phyloP scores from a whole-genome alignment of 768 basidiomycete species.

The Podaxis sp. region DNA sequence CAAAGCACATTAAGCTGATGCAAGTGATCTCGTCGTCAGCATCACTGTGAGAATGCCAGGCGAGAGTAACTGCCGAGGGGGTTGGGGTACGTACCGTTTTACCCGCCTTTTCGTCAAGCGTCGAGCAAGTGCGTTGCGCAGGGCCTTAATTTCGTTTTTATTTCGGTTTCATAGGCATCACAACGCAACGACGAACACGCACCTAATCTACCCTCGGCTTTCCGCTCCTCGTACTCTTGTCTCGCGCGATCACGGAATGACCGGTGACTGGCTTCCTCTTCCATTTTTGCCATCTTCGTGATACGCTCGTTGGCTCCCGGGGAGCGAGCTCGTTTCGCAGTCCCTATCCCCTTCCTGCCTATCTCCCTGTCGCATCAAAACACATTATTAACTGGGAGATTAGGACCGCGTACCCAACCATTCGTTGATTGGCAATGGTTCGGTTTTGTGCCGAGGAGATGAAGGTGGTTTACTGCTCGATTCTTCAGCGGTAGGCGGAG shows the following conservation, averaged over 20 bases:
- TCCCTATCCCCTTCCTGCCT: slow-evolving; percentile 81
- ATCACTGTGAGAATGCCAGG: neutral
- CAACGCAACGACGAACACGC: slow-evolving; percentile 14
- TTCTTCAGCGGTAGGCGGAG: slow-evolving; percentile 7
- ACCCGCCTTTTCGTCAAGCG: slow-evolving; percentile 71
- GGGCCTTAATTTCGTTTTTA: slow-evolving; percentile 29
- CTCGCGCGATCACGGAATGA: slow-evolving; percentile 68
- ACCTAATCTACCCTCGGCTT: slow-evolving; percentile 65
- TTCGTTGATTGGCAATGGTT: slow-evolving; percentile 73
- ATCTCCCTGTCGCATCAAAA: slow-evolving; percentile 8
- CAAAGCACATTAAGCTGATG: slow-evolving; percentile 77
- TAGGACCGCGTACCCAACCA: slow-evolving; percentile 63
- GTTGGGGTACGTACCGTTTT: slow-evolving; percentile 45
- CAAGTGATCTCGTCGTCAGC: neutral
- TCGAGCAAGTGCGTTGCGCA: slow-evolving; percentile 70
- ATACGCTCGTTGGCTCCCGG: slow-evolving; percentile 59
- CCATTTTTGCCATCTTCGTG: slow-evolving; percentile 77
- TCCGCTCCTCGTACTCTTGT: slow-evolving; percentile 71
- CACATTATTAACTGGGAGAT: neutral
- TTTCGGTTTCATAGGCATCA: slow-evolving; percentile 3
- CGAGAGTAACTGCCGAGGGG: neutral
- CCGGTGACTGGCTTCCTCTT: slow-evolving; percentile 48
- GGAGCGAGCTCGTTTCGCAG: slow-evolving; percentile 63
- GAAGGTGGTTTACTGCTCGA: slow-evolving; percentile 12
- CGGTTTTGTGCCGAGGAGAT: slow-evolving; percentile 40